phyloP scores from a whole-genome alignment of 768 basidiomycete genomes.

The Tulasnella calospora region DNA sequence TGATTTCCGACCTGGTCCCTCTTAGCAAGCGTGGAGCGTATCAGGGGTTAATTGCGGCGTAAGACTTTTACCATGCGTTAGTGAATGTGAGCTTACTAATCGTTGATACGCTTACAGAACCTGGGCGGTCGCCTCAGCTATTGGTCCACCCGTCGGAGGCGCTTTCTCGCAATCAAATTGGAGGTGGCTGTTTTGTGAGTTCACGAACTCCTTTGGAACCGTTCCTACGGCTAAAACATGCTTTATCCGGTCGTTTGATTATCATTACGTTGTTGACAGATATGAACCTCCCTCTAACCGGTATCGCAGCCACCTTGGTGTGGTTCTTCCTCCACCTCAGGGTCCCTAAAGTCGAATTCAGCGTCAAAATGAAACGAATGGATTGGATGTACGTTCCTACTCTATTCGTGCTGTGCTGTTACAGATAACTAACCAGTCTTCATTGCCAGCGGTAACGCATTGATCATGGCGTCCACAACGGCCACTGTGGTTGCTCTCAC shows the following conservation, averaged over 20 bases:
- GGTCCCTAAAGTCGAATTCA: slow-evolving; percentile 35
- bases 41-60: slow-evolving; percentile 35
- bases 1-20: slow-evolving; percentile 41
- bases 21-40: slow-evolving; percentile 42
- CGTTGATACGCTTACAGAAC: slow-evolving; percentile 27
- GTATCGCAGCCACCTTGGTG: slow-evolving; percentile 36
- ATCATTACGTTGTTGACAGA: slow-evolving; percentile 33
- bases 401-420: neutral
- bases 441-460: slow-evolving; percentile 31
- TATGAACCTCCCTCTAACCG: slow-evolving; percentile 42
- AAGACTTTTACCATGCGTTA: slow-evolving; percentile 13
- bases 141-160: slow-evolving; percentile 39
- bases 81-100: slow-evolving; percentile 17
- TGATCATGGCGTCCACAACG: slow-evolving; percentile 37
- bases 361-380: slow-evolving; percentile 38
- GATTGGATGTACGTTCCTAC: slow-evolving; percentile 36
- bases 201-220: slow-evolving; percentile 28
- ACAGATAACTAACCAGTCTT: neutral
- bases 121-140: slow-evolving; percentile 38
- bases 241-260: neutral
- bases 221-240: slow-evolving; percentile 38
- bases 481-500: slow-evolving; percentile 39
- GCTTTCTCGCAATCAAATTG: slow-evolving; percentile 37
- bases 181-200: slow-evolving; percentile 45
- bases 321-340: slow-evolving; percentile 38